Evolutionary conservation across 257 asterid genomes (phyloP).

Genomic region (Solanum dulcamara): DNA sequence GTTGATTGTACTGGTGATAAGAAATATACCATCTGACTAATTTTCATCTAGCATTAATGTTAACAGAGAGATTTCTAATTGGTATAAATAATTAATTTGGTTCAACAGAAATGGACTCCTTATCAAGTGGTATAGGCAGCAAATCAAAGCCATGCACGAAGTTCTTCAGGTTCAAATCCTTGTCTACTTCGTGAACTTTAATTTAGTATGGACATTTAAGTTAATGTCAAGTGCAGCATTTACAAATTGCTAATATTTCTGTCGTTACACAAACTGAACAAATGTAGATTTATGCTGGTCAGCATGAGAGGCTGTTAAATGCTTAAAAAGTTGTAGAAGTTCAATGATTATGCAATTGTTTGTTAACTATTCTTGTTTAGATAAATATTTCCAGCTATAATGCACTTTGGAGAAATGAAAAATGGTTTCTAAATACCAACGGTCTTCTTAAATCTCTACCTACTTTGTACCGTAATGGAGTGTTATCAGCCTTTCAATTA

Average conservation of each 20-base stretch:
- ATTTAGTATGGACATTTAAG: neutral
- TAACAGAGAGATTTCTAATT: slow-evolving; percentile 32
- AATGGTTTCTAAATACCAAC: neutral
- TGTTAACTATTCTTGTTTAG: neutral
- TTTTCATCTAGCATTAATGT: slow-evolving; percentile 10
- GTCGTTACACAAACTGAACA: neutral
- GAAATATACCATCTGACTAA: neutral
- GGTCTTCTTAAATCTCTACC: neutral
- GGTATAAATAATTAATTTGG: slow-evolving; percentile 66
- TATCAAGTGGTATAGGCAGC: slow-evolving; percentile 97
- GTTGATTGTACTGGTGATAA: neutral
- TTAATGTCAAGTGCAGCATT: slow-evolving; percentile 4
- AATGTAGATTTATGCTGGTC: slow-evolving; percentile 1
- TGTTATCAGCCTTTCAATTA: neutral
- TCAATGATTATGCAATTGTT: neutral
- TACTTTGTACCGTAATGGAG: neutral
- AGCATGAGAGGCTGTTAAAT: slow-evolving; percentile 2
- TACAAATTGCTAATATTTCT: slow-evolving; percentile 2
- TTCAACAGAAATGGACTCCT: slow-evolving; percentile 89
- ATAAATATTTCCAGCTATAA: neutral
- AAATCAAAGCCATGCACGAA: slow-evolving; percentile 99
- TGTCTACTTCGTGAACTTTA: slow-evolving; percentile 32
- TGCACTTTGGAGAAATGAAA: neutral
- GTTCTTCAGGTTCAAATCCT: slow-evolving; percentile 97
- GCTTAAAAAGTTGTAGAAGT: neutral